Evolutionary conservation across 192 early-diverging fungal genomes (phyloP).

Genomic region (Linnemannia elongata): DNA sequence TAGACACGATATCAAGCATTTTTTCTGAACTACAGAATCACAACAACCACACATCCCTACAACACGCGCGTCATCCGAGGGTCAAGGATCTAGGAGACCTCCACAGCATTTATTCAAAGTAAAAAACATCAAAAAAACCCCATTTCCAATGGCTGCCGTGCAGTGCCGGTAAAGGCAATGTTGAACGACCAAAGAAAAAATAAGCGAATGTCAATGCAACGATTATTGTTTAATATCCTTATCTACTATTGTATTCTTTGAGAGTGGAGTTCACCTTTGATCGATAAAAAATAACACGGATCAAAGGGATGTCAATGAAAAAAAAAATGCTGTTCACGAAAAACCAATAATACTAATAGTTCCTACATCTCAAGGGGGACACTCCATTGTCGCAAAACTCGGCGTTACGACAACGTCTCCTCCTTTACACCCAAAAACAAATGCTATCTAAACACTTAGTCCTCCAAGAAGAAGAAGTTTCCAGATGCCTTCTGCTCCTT

Average conservation of each 20-base stretch:
- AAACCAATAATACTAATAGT: neutral
- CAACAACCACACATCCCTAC: neutral
- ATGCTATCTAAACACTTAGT: constrained; percentile 42
- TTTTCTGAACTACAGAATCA: neutral
- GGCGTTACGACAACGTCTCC: neutral
- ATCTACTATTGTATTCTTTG: too few species aligned
- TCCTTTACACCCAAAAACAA: neutral
- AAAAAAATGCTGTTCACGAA: constrained; percentile 9
- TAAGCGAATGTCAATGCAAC: neutral
- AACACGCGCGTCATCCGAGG: neutral
- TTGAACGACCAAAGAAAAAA: neutral
- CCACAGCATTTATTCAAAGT: constrained; percentile 10
- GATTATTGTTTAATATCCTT: too few species aligned
- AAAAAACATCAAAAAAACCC: constrained; percentile 12
- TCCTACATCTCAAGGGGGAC: neutral
- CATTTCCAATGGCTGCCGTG: too few species aligned
- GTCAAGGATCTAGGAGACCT: constrained; percentile 3
- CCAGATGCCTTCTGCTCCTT: constrained; percentile 91
- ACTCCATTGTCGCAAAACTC: neutral
- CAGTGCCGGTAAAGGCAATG: too few species aligned
- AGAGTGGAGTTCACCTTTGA: neutral
- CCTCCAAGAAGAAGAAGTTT: constrained; percentile 78
- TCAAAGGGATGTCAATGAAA: neutral
- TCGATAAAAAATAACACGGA: neutral
- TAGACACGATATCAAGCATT: neutral